Base-by-base conservation (phyloP, 805 yeast genomes). In the Kodamaea jinghongensis region DNA sequence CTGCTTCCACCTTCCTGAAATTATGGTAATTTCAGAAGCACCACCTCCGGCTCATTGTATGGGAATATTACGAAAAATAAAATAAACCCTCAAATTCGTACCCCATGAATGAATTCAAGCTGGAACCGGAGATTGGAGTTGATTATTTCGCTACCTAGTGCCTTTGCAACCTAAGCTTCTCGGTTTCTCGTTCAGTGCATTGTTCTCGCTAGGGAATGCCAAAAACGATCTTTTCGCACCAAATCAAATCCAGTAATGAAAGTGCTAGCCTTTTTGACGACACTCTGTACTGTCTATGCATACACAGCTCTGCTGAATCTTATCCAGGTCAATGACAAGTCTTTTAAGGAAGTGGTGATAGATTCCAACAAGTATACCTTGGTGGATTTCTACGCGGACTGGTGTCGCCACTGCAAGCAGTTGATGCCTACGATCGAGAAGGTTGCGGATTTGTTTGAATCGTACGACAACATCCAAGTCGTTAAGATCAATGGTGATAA, bases 401-500 rank as follows among this genome's bases (percentile, higher is more conserved):
- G 89, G 89, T 82, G 89, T 58, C 64, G 79, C 27, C 87, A 82
- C 56, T 82, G 89, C 55, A 76, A 75, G 54, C 67, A 64, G 27
- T 54, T 82, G 51, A 69, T 66, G 55, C 87, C 87, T 4, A 49
- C 49, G 1, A 52, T 56, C 50, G 67, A 54, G 37, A 51, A 60
- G 49, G 49, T 70, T 9, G 64, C 64, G 1, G 63, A 58, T 1
- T 26, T 50, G 15, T 70, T 61, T 39, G 56, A 49, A 14, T 48
- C 39, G 6, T 45, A 49, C 31, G 70, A 69, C 12, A 58, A 61
- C 14, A 57, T 79, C 17, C 76, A 74, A 47, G 63, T 79, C 31
- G 69, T 73, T 11, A 76, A 78, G 49, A 70, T 81, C 35, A 79
- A 82, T 55, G 87, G 82, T 1, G 87, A 82, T 37, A 50, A 59